phyloP scores from a whole-genome alignment of 2,329 filamentous ascomycete genomes.

The Sclerotinia spermophila region DNA sequence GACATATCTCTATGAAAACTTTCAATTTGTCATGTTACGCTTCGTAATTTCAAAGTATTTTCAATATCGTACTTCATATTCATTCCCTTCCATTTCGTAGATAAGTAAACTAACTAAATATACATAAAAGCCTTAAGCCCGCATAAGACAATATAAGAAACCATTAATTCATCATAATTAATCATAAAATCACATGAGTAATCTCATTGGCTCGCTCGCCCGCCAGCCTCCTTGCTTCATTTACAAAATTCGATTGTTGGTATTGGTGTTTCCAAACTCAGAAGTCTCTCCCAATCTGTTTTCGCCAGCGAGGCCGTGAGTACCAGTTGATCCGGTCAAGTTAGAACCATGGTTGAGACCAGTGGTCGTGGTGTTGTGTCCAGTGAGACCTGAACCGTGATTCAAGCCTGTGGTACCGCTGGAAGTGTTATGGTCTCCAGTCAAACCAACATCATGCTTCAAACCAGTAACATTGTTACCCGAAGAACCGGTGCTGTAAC shows the following conservation, averaged over 20 bases:
- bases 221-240: not conserved
- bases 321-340: not conserved
- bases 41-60: not conserved
- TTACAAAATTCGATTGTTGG: not conserved
- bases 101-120: not conserved
- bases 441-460: not conserved
- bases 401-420: not conserved
- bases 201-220: not conserved
- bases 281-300: conserved; percentile 17
- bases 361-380: not conserved
- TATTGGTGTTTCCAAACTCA: conserved; percentile 20
- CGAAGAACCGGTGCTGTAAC: not conserved
- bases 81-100: not conserved
- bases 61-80: not conserved
- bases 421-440: not conserved
- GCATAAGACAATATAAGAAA: not conserved
- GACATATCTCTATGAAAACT: not conserved
- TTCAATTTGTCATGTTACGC: not conserved
- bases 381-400: not conserved
- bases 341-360: not conserved
- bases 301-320: conserved; percentile 17
- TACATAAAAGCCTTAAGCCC: conserved; percentile 1
- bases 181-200: not conserved
- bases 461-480: not conserved
- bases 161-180: conserved; percentile 1